These are phyloP conservation scores for Castanea crenata DNA, from an alignment of 306 rosid species.

Conservation along the genomic window DNA sequence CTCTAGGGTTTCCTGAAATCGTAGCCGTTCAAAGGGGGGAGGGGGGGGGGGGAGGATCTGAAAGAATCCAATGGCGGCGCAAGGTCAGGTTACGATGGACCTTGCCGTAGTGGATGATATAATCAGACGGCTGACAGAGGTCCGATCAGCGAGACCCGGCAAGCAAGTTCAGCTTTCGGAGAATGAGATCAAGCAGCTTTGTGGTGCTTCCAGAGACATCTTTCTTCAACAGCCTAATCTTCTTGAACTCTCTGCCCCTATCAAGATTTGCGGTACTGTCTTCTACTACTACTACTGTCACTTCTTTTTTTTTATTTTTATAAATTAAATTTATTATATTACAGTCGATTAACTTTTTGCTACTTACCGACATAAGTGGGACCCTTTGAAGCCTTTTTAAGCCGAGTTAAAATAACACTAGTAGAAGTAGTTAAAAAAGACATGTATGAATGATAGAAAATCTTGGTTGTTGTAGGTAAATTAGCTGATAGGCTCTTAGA, in stretches of 20 bases:
- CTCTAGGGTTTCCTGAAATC: conserved; percentile 22
- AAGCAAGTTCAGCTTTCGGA: conserved; percentile 93
- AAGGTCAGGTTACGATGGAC: conserved; percentile 61
- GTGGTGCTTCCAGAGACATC: conserved; percentile 70
- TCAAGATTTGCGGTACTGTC: conserved; percentile 82
- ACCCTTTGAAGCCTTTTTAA: too few relatives aligned
- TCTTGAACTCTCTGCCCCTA: conserved; percentile 95
- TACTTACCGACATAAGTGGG: too few relatives aligned
- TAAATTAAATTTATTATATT: too few relatives aligned
- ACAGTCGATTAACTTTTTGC: too few relatives aligned
- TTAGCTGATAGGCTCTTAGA: too few relatives aligned
- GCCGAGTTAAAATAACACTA: too few relatives aligned
- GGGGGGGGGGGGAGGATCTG: conserved; percentile 5
- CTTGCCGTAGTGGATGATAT: conserved; percentile 83
- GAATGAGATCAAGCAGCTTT: conserved; percentile 91
- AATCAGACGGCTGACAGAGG: conserved; percentile 79
- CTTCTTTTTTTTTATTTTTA: neutral
- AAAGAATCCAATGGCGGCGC: conserved; percentile 47
- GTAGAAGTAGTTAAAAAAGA: too few relatives aligned
- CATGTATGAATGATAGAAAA: too few relatives aligned
- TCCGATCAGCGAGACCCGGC: conserved; percentile 74
- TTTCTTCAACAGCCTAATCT: conserved; percentile 80
- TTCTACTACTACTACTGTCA: neutral
- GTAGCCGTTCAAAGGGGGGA: neutral
- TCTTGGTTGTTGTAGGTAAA: too few relatives aligned